These are phyloP conservation scores for Isoetes taiwanensis DNA, from an alignment of 75 land plant genomes.

Conservation along the genomic window DNA sequence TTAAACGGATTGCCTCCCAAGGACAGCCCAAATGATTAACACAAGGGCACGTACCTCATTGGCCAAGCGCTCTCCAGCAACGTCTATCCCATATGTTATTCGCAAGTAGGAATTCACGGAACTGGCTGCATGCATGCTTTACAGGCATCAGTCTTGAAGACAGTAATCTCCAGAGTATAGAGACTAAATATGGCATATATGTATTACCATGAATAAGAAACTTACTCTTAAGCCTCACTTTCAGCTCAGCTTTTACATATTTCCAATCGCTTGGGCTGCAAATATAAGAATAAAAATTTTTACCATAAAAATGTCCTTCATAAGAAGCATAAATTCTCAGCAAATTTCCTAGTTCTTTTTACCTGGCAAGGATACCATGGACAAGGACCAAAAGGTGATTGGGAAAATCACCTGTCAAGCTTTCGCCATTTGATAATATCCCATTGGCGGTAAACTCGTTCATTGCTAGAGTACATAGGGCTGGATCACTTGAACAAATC, in stretches of 20 bases:
- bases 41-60: conserved; percentile 72
- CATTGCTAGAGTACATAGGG: too few species aligned
- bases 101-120: conserved; percentile 61
- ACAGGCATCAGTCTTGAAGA: neutral
- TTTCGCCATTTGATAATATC: too few species aligned
- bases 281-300: neutral
- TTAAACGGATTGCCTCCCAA: too few species aligned
- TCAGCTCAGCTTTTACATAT: conserved; percentile 61
- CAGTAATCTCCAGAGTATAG: neutral
- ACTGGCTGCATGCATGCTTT: conserved; percentile 60
- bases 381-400: conserved; percentile 91
- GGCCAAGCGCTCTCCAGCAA: conserved; percentile 74
- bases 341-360: conserved; percentile 8
- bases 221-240: conserved; percentile 45
- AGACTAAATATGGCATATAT: neutral
- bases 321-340: too few species aligned
- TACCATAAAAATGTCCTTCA: too few species aligned
- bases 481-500: too few species aligned
- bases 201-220: conserved; percentile 62
- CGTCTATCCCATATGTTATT: conserved; percentile 72
- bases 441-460: too few species aligned
- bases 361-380: conserved; percentile 83
- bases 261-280: conserved; percentile 89
- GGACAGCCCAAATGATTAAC: too few species aligned
- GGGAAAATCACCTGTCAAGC: conserved; percentile 20